A percentile compares a stretch with the other conserved stretches of the same genome.
phyloP scores from a whole-genome alignment of 257 asterid species.

The Capsicum pubescens region DNA sequence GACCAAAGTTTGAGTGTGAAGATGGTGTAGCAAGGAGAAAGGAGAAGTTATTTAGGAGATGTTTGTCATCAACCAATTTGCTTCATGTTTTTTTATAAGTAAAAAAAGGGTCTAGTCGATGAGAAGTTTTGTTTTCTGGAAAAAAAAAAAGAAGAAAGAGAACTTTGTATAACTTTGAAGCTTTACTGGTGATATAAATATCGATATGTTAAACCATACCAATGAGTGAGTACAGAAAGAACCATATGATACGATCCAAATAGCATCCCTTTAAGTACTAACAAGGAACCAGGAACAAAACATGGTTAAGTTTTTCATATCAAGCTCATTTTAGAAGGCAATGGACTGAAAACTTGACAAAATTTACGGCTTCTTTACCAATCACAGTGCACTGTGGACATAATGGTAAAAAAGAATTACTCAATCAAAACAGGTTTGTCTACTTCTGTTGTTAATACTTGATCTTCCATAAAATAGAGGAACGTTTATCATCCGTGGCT shows the following conservation, averaged over 20 bases:
- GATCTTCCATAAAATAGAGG: conserved; percentile 70
- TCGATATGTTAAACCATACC: no score
- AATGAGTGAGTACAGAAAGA: not conserved
- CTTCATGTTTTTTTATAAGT: not conserved
- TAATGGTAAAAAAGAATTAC: not conserved
- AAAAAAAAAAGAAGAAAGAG: no score
- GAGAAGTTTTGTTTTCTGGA: not conserved
- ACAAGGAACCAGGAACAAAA: not conserved
- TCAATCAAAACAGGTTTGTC: not conserved
- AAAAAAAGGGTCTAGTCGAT: no score
- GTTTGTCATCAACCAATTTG: not conserved
- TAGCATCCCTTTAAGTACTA: not conserved
- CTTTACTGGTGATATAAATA: not conserved
- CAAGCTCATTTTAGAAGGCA: conserved; percentile 16
- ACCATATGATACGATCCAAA: not conserved
- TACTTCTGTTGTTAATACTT: conserved; percentile 49
- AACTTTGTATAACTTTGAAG: not conserved
- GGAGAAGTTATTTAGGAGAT: no score
- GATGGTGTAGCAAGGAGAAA: no score
- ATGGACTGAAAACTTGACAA: not conserved
- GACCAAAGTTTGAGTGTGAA: no score
- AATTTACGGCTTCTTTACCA: not conserved
- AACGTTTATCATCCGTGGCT: conserved; percentile 67
- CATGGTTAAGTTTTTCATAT: conserved; percentile 5
- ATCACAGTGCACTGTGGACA: not conserved